A percentile compares a stretch with the other conserved stretches of the same genome.
Conservation (phyloP, 2,329 filamentous ascomycete species). For the Escovopsis sp. region DNA sequence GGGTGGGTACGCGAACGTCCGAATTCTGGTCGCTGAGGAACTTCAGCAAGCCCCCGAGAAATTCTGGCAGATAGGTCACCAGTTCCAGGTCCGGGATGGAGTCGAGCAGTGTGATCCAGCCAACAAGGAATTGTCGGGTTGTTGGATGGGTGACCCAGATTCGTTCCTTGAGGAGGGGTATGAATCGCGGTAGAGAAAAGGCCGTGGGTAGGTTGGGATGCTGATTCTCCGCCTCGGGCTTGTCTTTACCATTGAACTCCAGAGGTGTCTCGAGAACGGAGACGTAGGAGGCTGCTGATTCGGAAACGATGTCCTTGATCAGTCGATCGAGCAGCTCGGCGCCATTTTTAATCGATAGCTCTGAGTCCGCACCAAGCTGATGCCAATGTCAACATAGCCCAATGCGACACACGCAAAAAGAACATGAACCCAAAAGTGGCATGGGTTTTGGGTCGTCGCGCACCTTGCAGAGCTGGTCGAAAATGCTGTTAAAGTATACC, state of each 20-base stretch:
- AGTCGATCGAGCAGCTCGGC: constrained; percentile 88
- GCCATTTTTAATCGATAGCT: constrained; percentile 94
- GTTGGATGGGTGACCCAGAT: constrained; percentile 93
- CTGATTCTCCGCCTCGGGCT: constrained; percentile 28
- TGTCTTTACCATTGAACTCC: constrained; percentile 30
- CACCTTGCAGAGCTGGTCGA: constrained; percentile 94
- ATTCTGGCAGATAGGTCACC: constrained; percentile 82
- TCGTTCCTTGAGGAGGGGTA: constrained; percentile 83
- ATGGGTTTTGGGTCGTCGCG: neutral
- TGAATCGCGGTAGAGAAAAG: constrained; percentile 82
- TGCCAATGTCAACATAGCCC: neutral
- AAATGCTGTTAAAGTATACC: constrained; percentile 96
- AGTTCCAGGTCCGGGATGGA: constrained; percentile 95
- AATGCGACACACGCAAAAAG: neutral
- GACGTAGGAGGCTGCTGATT: constrained; percentile 88
- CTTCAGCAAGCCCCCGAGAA: constrained; percentile 75
- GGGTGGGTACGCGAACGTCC: constrained; percentile 90
- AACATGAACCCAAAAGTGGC: neutral
- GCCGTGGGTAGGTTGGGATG: constrained; percentile 54
- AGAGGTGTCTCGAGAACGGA: constrained; percentile 60
- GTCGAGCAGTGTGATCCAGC: constrained; percentile 88
- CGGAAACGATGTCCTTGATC: constrained; percentile 90
- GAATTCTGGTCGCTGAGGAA: constrained; percentile 84
- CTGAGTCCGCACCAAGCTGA: constrained; percentile 86
- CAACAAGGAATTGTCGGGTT: constrained; percentile 85